Percentiles rank a stretch among this genome's conserved stretches.
These are phyloP conservation scores for Ustilago nuda DNA, from an alignment of 1,284 basidiomycete genomes.

Conservation along the genomic window DNA sequence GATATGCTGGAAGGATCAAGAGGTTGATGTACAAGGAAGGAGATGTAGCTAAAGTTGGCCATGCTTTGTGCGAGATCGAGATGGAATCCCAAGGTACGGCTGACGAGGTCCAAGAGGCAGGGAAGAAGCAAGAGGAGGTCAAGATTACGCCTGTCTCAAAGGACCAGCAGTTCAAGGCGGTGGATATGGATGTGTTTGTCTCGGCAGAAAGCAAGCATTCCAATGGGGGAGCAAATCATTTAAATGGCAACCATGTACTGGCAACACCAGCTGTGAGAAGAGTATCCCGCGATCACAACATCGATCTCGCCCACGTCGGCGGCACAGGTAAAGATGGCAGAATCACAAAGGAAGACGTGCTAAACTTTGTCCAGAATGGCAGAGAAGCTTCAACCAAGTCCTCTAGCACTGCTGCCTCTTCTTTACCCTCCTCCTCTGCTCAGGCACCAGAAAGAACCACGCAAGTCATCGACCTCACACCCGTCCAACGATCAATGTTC, in stretches of 20 bases:
- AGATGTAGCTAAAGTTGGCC: slow-evolving; percentile 86
- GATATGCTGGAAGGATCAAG: slow-evolving; percentile 82
- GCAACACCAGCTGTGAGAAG: slow-evolving; percentile 84
- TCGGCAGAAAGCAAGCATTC: slow-evolving; percentile 37
- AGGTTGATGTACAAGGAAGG: slow-evolving; percentile 83
- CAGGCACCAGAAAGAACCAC: slow-evolving; percentile 1
- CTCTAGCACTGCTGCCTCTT: not conserved
- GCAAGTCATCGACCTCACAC: slow-evolving; percentile 50
- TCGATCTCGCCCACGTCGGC: slow-evolving; percentile 74
- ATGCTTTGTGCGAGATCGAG: slow-evolving; percentile 84
- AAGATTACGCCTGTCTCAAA: slow-evolving; percentile 17
- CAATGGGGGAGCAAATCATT: slow-evolving; percentile 12
- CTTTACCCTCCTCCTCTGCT: slow-evolving; percentile 1
- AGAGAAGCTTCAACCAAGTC: slow-evolving; percentile 1
- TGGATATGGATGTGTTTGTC: slow-evolving; percentile 41
- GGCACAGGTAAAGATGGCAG: slow-evolving; percentile 82
- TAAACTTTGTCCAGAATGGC: slow-evolving; percentile 33
- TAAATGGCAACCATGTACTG: slow-evolving; percentile 45
- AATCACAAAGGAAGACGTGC: slow-evolving; percentile 80
- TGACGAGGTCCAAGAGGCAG: slow-evolving; percentile 1
- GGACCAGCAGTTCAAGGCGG: slow-evolving; percentile 19
- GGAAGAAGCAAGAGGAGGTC: slow-evolving; percentile 7
- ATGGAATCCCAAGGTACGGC: slow-evolving; percentile 75
- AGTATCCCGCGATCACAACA: slow-evolving; percentile 77
- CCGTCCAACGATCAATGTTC: slow-evolving; percentile 69